These are phyloP conservation scores for Asclepias syriaca DNA, from an alignment of 257 asterid genomes.

Conservation along the genomic window DNA sequence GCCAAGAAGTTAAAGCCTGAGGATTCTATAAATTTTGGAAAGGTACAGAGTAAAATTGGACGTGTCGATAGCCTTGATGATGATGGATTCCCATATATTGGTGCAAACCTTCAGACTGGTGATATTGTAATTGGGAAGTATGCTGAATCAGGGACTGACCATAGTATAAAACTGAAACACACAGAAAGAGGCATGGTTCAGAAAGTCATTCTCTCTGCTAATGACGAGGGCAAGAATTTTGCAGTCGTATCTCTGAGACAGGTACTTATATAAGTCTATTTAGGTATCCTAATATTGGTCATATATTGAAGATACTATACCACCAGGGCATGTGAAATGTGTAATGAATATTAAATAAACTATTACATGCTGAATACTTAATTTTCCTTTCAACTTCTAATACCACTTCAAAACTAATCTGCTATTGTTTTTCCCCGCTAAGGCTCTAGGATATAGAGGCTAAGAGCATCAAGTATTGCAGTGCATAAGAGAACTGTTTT, in stretches of 20 bases:
- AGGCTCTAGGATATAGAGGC: background rate
- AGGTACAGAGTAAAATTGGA: slow-evolving; percentile 73
- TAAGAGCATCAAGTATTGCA: background rate
- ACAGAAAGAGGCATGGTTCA: slow-evolving; percentile 97
- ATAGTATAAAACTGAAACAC: slow-evolving; percentile 85
- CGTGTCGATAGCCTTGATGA: slow-evolving; percentile 89
- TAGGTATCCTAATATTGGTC: background rate
- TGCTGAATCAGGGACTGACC: slow-evolving; percentile 74
- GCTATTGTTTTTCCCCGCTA: background rate
- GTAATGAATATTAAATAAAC: background rate
- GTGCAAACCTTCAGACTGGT: slow-evolving; percentile 84
- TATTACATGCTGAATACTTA: background rate
- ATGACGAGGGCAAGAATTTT: slow-evolving; percentile 81
- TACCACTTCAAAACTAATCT: too few relatives aligned
- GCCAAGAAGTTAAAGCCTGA: slow-evolving; percentile 50
- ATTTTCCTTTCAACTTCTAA: background rate
- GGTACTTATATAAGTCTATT: slow-evolving; percentile 28
- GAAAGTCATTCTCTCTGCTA: slow-evolving; percentile 74
- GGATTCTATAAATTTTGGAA: slow-evolving; percentile 63
- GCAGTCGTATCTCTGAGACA: slow-evolving; percentile 88
- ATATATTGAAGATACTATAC: background rate
- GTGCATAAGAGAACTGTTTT: background rate
- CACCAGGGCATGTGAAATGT: background rate
- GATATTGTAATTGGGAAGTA: slow-evolving; percentile 84
- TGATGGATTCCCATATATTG: slow-evolving; percentile 86